Base-by-base conservation (phyloP, 2,329 filamentous ascomycete genomes). In the Sphaceloma murrayae region DNA sequence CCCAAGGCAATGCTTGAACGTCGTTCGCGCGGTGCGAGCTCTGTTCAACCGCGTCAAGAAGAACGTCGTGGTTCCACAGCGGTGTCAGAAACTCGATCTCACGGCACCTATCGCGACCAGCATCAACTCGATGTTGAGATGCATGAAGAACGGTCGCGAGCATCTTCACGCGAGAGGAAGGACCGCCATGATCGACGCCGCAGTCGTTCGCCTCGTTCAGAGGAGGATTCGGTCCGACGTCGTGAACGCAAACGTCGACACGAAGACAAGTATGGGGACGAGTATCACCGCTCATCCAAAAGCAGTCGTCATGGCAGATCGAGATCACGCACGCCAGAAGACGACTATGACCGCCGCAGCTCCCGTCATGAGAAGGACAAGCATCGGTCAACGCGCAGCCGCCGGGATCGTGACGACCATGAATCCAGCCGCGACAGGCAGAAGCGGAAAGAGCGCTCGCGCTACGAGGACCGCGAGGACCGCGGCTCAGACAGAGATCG, bases 1-100 rank as follows among this genome's bases (percentile, higher is more conserved):
- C 91, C 91, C 36, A 88, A 91, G 64, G 91, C 91, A 13, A 94
- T 96, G 85, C 77, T 89, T 51, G 36, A 40, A 10, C 22, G 19
- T 11, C 36, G 36, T 9, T 22, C n/a, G 5, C 27, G 36, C n/a
- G 9, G 36, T n/a, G 24, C 11, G n/a, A 40, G 36, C 26, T 22
- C n/a, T 19, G 19, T 19, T 27, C 24, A 19, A 11, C 30, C 11
- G 9, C 9, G 19, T 6, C 36, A 40, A 13, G 36, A 34, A 13
- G 16, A 21, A 7, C 29, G 29, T 33, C 40, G 40, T 16, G 7
- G 16, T 18, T 43, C 39, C n/a, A 43, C 19, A 11, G 39, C 39
- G 4, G 9, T 10, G 2, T 39, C 21, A n/a, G 34, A 39, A 9
- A 17, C 16, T 11, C 34, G 22, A 6, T 7, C 24, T 6, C 24